Base-by-base conservation (phyloP, 2,329 filamentous ascomycete genomes). In the Cyphellophora attinorum region DNA sequence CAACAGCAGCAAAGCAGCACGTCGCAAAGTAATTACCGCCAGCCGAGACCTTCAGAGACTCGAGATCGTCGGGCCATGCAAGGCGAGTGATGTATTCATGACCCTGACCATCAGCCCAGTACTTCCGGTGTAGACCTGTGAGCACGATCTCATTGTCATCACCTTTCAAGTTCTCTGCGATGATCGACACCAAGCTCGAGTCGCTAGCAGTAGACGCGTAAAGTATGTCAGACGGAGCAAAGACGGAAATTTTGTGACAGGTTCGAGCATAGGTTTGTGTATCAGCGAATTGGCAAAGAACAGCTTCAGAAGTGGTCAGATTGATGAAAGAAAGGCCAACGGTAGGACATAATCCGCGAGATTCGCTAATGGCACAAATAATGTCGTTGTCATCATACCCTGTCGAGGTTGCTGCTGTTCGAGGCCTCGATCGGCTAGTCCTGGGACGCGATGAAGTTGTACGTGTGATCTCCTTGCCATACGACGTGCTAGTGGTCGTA, bases 191-290 rank as follows among this genome's bases (percentile, higher is more conserved):
- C 12, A 93, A 68, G 35, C 80, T 86, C 12, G 83, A 89, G 41
- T 79, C 77, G 12, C 79, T 75, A n/a, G 77, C 72, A 2, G 81
- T 81, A 4, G 73, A 72, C 51, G 85, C 77, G 46, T 93, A 79
- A 1, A 96, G 62, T 32, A 95, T 82, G 44, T 80, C 76, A 2
- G 79, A 81, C 0, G 89, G 88, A 15, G 81, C 74, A 48, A 85
- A 82, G 15, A 94, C 76, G 34, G 75, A 74, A 19, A 96, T 70
- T 54, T 95, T 94, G 57, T 93, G 84, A 18, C 93, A 67, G 0
- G 86, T 93, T 51, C 79, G 80, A 38, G 86, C 79, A 54, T 93
- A 96, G 19, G 86, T 93, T 54, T 94, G 86, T 37, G 80, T 93
- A 56, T 96, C 89, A 52, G 81, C 86, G 44, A 96, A 89, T 51